These are phyloP conservation scores for Solanum tarijense DNA, from an alignment of 257 asterid genomes.

Conservation along the genomic window DNA sequence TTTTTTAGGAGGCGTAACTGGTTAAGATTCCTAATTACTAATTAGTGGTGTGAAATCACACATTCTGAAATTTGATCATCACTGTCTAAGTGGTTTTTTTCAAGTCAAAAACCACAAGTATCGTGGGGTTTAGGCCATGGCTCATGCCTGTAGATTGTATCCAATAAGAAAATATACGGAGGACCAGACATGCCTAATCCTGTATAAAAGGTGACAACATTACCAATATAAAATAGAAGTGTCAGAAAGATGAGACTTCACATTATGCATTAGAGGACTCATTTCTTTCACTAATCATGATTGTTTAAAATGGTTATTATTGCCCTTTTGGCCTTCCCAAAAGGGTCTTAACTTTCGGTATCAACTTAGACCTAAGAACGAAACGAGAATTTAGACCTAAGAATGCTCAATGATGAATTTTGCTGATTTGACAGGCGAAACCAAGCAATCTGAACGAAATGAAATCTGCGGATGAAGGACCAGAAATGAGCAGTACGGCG, in stretches of 20 bases:
- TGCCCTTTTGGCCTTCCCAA: background rate
- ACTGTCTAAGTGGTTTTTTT: background rate
- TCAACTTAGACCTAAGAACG: background rate
- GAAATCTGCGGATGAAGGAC: slow-evolving; percentile 17
- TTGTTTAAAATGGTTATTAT: background rate
- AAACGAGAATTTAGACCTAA: background rate
- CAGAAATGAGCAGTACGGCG: slow-evolving; percentile 10
- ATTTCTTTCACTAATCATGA: background rate
- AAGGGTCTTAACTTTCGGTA: background rate
- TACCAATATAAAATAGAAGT: background rate
- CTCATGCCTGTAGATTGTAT: background rate
- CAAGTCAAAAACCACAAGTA: background rate
- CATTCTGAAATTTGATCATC: background rate
- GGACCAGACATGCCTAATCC: background rate
- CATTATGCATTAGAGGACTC: background rate
- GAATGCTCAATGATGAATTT: background rate
- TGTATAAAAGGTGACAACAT: background rate
- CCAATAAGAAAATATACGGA: background rate
- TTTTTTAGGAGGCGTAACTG: background rate
- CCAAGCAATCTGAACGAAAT: slow-evolving; percentile 20
- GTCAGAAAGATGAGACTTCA: background rate
- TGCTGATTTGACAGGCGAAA: slow-evolving; percentile 32
- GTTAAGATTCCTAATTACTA: background rate
- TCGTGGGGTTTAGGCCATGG: background rate
- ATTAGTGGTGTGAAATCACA: background rate